A percentile compares a stretch with the other conserved stretches of the same genome.
Evolutionary conservation across 768 basidiomycete genomes (phyloP).

Genomic region (Rhizopogon rudus): DNA sequence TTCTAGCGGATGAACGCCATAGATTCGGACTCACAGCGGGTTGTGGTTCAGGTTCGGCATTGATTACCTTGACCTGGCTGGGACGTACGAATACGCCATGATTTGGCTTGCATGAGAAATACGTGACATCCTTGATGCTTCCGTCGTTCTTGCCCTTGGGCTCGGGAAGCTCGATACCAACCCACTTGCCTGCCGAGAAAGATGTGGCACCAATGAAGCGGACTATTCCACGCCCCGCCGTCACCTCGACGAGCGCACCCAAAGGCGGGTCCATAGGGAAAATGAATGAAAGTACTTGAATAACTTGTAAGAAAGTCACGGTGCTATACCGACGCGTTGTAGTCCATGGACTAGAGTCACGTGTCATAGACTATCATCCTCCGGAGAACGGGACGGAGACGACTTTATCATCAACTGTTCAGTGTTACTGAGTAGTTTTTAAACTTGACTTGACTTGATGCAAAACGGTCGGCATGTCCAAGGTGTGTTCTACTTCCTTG

Average conservation of each 20-base stretch:
- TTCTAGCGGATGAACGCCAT: background rate
- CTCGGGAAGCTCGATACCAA: slow-evolving; percentile 85
- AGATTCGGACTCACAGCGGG: slow-evolving; percentile 20
- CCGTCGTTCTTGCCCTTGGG: slow-evolving; percentile 96
- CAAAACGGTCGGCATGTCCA: slow-evolving; percentile 25
- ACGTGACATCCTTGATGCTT: slow-evolving; percentile 67
- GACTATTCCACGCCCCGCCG: slow-evolving; percentile 79
- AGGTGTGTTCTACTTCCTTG: slow-evolving; percentile 12
- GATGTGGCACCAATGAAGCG: slow-evolving; percentile 81
- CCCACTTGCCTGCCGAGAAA: slow-evolving; percentile 90
- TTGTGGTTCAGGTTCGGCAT: slow-evolving; percentile 23
- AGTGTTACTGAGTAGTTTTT: too few species aligned
- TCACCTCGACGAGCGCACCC: slow-evolving; percentile 74
- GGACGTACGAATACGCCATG: slow-evolving; percentile 90
- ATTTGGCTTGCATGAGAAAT: slow-evolving; percentile 74
- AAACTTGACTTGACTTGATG: slow-evolving; percentile 8
- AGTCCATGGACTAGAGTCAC: background rate
- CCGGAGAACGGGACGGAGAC: too few species aligned
- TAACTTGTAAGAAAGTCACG: too few species aligned
- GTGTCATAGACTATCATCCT: background rate
- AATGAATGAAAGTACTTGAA: too few species aligned
- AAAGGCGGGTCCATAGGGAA: slow-evolving; percentile 39
- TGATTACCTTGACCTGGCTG: slow-evolving; percentile 72
- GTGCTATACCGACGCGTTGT: background rate
- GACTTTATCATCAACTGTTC: too few species aligned